A percentile compares a stretch with the other conserved stretches of the same genome.
These are phyloP conservation scores for Lactifluus pinguis DNA, from an alignment of 768 basidiomycete genomes.

Conservation along the genomic window DNA sequence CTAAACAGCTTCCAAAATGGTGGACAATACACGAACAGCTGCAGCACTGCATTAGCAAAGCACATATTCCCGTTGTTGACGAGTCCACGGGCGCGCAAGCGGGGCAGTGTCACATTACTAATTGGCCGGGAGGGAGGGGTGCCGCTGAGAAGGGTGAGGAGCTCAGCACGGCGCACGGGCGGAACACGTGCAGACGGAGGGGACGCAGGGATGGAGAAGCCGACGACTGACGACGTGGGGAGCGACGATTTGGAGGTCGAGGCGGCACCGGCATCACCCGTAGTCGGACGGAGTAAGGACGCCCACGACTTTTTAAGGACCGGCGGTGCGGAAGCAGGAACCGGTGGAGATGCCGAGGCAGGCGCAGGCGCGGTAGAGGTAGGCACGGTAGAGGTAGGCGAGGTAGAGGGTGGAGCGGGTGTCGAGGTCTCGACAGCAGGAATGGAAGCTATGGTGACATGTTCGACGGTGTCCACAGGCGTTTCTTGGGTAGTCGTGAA, in stretches of 20 bases:
- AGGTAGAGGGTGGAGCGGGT: neutral
- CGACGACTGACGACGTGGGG: slow-evolving; percentile 63
- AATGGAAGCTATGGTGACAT: neutral
- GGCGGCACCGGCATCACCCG: slow-evolving; percentile 24
- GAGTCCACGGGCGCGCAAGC: slow-evolving; percentile 66
- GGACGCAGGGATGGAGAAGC: slow-evolving; percentile 61
- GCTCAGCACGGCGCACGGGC: slow-evolving; percentile 33
- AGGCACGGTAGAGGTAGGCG: neutral
- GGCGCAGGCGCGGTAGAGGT: neutral
- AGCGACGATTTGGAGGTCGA: slow-evolving; percentile 39
- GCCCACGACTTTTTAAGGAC: slow-evolving; percentile 62
- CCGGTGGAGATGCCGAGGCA: neutral
- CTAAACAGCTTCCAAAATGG: slow-evolving; percentile 75
- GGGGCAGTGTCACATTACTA: slow-evolving; percentile 20
- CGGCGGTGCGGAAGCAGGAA: slow-evolving; percentile 13
- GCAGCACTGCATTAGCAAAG: slow-evolving; percentile 91
- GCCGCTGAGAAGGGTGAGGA: slow-evolving; percentile 45
- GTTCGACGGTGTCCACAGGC: neutral
- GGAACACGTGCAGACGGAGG: slow-evolving; percentile 25
- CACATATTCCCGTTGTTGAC: slow-evolving; percentile 97
- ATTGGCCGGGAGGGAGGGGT: slow-evolving; percentile 24
- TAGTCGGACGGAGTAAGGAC: slow-evolving; percentile 48
- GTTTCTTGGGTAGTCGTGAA: neutral
- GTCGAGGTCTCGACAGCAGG: neutral
- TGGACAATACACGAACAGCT: slow-evolving; percentile 82